phyloP scores from a whole-genome alignment of 2,329 filamentous ascomycete species.

The Aspergillus phoenicis region DNA sequence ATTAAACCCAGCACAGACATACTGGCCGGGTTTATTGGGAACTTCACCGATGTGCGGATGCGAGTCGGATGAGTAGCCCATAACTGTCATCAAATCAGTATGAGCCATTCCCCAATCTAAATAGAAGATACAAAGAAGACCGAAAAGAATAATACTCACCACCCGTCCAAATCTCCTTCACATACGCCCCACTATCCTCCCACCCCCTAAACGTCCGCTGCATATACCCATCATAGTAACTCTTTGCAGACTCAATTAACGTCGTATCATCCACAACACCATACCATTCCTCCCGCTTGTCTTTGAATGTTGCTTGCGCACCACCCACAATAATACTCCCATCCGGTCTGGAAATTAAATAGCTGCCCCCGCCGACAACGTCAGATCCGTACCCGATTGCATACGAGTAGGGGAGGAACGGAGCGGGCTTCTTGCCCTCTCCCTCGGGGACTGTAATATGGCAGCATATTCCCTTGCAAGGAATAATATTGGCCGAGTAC shows the following conservation, averaged over 20 bases:
- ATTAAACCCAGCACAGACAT: constrained; percentile 64
- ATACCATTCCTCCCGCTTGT: constrained; percentile 48
- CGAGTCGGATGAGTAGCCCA: constrained; percentile 57
- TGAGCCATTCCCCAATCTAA: not conserved
- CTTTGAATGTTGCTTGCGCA: constrained; percentile 51
- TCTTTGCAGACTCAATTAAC: constrained; percentile 52
- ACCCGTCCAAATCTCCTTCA: constrained; percentile 42
- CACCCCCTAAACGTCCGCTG: constrained; percentile 41
- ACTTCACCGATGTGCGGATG: constrained; percentile 57
- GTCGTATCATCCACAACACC: constrained; percentile 48
- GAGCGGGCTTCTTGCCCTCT: constrained; percentile 21
- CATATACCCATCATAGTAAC: constrained; percentile 46
- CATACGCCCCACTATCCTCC: constrained; percentile 38
- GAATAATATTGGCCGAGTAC: constrained; percentile 73
- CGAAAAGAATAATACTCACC: constrained; percentile 23
- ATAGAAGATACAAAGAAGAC: constrained; percentile 25
- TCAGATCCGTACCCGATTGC: constrained; percentile 58
- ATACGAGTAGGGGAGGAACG: constrained; percentile 55
- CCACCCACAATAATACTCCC: constrained; percentile 65
- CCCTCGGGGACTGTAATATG: constrained; percentile 35
- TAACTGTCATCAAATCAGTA: constrained; percentile 43
- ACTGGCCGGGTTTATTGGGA: constrained; percentile 53
- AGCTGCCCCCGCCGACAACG: constrained; percentile 52
- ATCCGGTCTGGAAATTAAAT: constrained; percentile 63
- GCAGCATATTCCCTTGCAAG: constrained; percentile 64